Conservation (phyloP, 495 filamentous ascomycete species). For the Pseudevernia furfuracea region DNA sequence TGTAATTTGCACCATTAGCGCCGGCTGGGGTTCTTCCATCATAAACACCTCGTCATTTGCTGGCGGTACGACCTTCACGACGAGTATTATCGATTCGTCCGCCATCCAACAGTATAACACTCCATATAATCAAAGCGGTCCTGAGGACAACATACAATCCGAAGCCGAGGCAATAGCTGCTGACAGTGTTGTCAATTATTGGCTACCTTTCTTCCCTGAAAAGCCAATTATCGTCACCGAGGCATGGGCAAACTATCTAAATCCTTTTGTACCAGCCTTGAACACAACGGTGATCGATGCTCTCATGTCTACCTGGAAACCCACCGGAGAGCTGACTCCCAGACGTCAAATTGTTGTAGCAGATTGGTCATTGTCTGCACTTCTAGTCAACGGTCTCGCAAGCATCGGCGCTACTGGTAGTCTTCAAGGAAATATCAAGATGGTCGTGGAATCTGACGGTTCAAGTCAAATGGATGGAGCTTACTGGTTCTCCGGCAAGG, state of each 20-base stretch:
- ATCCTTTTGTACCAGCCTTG: conserved; percentile 6
- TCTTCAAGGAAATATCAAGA: conserved; percentile 19
- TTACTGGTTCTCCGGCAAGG: conserved; percentile 21
- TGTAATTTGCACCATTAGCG: conserved; percentile 9
- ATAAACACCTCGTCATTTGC: conserved; percentile 1
- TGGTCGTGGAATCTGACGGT: neutral
- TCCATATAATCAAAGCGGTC: neutral
- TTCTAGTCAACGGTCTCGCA: conserved; percentile 21
- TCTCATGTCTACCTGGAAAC: neutral
- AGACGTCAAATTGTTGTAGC: accelerated
- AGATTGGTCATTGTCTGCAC: neutral
- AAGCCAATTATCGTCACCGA: conserved; percentile 9
- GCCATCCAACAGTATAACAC: neutral
- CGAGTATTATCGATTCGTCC: neutral
- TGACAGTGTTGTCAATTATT: neutral
- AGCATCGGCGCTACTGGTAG: conserved; percentile 12
- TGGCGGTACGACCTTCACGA: neutral
- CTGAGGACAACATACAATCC: neutral
- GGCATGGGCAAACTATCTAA: conserved; percentile 18
- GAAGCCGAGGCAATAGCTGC: neutral
- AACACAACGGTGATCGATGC: conserved; percentile 15
- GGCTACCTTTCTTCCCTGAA: neutral
- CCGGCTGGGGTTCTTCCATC: conserved; percentile 8
- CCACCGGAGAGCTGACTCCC: neutral
- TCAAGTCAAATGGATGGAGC: conserved; percentile 2